phyloP scores from a whole-genome alignment of 139 green algal genomes.

The Penium margaritaceum region DNA sequence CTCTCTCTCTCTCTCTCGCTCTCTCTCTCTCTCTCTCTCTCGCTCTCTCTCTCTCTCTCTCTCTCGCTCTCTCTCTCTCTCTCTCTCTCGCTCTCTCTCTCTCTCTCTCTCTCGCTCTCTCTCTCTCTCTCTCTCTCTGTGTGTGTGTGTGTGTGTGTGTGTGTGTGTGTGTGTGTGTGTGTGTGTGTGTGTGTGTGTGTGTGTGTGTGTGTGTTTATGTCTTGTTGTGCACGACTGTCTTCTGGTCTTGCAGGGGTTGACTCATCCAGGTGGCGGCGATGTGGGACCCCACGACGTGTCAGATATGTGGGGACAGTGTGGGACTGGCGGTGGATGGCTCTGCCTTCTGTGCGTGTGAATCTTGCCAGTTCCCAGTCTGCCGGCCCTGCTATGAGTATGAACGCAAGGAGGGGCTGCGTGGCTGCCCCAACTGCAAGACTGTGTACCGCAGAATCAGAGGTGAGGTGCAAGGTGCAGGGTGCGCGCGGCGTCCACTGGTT shows the following conservation, averaged over 20 bases:
- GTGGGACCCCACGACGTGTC: too few species aligned
- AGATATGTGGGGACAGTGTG: constrained; percentile 34
- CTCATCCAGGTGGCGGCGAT: not conserved
- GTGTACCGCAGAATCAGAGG: constrained; percentile 19
- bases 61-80: too few species aligned
- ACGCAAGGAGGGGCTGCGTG: constrained; percentile 18
- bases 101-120: too few species aligned
- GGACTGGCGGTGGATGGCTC: constrained; percentile 12
- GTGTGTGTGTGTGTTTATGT: too few species aligned
- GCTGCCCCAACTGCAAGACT: constrained; percentile 37
- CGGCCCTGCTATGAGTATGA: constrained; percentile 43
- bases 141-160: constrained; percentile 22
- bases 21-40: too few species aligned
- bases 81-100: too few species aligned
- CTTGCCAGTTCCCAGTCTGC: constrained; percentile 37
- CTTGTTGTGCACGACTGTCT: not conserved
- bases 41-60: too few species aligned
- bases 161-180: constrained; percentile 4
- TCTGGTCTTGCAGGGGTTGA: too few species aligned
- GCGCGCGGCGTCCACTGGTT: too few species aligned
- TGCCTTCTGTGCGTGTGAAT: constrained; percentile 21
- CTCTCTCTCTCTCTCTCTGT: constrained; percentile 13
- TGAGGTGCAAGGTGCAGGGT: too few species aligned
- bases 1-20: too few species aligned
- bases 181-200: constrained; percentile 10